phyloP scores from a whole-genome alignment of 768 basidiomycete species.

The Leccinum longicurvipes region DNA sequence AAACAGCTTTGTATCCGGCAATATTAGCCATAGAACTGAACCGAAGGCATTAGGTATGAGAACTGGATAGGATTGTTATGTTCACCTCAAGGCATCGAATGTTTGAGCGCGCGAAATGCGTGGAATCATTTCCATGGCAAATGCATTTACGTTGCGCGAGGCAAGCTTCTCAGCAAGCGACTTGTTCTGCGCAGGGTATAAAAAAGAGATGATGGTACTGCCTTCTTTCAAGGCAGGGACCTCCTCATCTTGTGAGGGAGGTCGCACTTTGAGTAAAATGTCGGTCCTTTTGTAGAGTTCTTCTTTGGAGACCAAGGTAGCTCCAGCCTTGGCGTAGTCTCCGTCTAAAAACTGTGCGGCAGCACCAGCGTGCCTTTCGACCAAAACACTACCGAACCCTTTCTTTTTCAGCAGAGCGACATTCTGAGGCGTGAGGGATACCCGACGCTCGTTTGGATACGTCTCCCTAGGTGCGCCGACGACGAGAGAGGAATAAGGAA shows the following conservation, averaged over 20 bases:
- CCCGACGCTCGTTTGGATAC: constrained; percentile 75
- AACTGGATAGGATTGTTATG: constrained; percentile 1
- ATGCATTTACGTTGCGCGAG: constrained; percentile 63
- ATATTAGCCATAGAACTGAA: constrained; percentile 90
- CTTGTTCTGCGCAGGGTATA: constrained; percentile 83
- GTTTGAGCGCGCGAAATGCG: constrained; percentile 88
- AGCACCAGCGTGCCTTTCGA: constrained; percentile 68
- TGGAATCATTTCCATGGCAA: constrained; percentile 92
- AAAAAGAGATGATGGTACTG: constrained; percentile 77
- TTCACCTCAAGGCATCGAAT: constrained; percentile 81
- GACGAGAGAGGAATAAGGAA: constrained; percentile 67
- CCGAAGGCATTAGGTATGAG: background rate
- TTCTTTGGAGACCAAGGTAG: constrained; percentile 68
- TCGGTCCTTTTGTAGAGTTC: constrained; percentile 68
- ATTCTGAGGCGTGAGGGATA: constrained; percentile 80
- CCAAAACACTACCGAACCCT: constrained; percentile 69
- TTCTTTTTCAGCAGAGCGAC: constrained; percentile 75
- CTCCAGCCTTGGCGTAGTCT: constrained; percentile 76
- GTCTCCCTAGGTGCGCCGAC: constrained; percentile 78
- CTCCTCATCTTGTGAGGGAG: constrained; percentile 66
- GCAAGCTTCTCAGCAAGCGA: constrained; percentile 66
- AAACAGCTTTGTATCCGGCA: constrained; percentile 87
- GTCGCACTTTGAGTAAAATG: constrained; percentile 83
- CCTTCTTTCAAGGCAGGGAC: constrained; percentile 61
- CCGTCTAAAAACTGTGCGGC: constrained; percentile 79